Base-by-base conservation (phyloP, 2,329 filamentous ascomycete genomes). In the Xylaria sp. region DNA sequence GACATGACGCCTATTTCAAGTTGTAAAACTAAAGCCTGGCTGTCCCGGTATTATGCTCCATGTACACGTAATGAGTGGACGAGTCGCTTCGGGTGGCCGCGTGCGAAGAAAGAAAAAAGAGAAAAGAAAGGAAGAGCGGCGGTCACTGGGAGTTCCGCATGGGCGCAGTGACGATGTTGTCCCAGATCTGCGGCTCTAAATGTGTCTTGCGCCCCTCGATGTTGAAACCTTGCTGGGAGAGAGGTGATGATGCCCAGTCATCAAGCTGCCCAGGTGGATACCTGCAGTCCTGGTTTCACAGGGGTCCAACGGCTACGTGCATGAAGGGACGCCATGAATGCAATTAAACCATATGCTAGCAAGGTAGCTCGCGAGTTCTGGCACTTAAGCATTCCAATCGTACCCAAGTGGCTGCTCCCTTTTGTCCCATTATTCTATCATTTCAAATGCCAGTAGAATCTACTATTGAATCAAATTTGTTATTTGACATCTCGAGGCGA, bases 1-100 rank as follows among this genome's bases (percentile, higher is more conserved):
- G 63, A 63, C 69, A 71, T 71, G 63, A n/a, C 63, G 28, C 37
- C 54, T 69, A 69, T 67, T 41, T 9, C 34, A 37, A 37, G 34
- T 37, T 10, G 34, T 58, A 18, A 25, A 41, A 13, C 25, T 52
- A 34, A 23, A 20, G 37, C 44, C 15, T n/a, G 44, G 44, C 44
- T 50, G 54, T 52, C 39, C 51, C 39, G 28, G 51, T 57, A 69
- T 20, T 67, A 72, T 69, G 39, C 51, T 67, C 61, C 46, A 23
- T 59, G 18, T n/a, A 54, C 18, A 48, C 13, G 39, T 31, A 31
- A 37, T 10, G 10, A 37, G 34, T 37, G 34, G 10, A 37, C 25
- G 31, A 58, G 41, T 66, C 39, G 52, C 54, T 65, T 34, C 34
- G 10, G 5, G 10, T 8, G 7, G 34, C 34, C 34, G 28, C 39